Percentiles rank a stretch among this genome's conserved stretches.
These are phyloP conservation scores for Trichoderma oligosporum DNA, from an alignment of 2,329 filamentous ascomycete genomes.

Conservation along the genomic window DNA sequence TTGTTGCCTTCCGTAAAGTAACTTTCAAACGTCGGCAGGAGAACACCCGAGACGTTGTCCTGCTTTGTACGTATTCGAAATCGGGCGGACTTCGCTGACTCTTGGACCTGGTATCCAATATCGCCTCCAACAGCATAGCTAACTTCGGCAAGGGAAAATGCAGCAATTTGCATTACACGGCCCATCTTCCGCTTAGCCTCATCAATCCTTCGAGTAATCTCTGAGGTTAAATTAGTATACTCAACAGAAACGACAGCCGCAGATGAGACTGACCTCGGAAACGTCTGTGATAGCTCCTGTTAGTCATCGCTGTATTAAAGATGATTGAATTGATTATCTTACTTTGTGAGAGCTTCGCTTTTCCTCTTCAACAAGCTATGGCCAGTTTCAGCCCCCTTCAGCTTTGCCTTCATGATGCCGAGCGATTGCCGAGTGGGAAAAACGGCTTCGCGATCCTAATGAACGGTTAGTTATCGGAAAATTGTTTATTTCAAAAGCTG, in stretches of 20 bases:
- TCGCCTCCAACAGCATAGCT: conserved; percentile 95
- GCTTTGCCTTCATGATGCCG: conserved; percentile 95
- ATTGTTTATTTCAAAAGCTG: neutral
- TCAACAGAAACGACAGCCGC: neutral
- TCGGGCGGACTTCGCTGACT: conserved; percentile 86
- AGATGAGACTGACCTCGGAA: conserved; percentile 66
- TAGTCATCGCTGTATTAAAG: conserved; percentile 10
- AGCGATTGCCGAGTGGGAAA: conserved; percentile 97
- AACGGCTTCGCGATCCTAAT: conserved; percentile 86
- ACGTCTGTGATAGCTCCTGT: conserved; percentile 52
- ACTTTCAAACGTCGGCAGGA: conserved; percentile 90
- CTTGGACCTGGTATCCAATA: conserved; percentile 95
- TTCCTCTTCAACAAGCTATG: conserved; percentile 96
- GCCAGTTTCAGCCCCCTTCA: conserved; percentile 87
- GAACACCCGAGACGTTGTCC: conserved; percentile 96
- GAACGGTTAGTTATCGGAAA: conserved; percentile 21
- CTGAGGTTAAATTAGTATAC: conserved; percentile 41
- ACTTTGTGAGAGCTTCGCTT: conserved; percentile 98
- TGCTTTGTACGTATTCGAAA: conserved; percentile 94
- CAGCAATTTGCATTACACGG: conserved; percentile 97
- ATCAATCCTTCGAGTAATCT: conserved; percentile 95
- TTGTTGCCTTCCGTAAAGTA: conserved; percentile 85
- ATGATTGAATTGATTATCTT: conserved; percentile 31
- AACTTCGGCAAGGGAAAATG: conserved; percentile 95
- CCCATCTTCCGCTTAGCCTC: conserved; percentile 99